These are phyloP conservation scores for Chrysoporthe cubensis DNA, from an alignment of 2,329 filamentous ascomycete genomes.

Conservation along the genomic window DNA sequence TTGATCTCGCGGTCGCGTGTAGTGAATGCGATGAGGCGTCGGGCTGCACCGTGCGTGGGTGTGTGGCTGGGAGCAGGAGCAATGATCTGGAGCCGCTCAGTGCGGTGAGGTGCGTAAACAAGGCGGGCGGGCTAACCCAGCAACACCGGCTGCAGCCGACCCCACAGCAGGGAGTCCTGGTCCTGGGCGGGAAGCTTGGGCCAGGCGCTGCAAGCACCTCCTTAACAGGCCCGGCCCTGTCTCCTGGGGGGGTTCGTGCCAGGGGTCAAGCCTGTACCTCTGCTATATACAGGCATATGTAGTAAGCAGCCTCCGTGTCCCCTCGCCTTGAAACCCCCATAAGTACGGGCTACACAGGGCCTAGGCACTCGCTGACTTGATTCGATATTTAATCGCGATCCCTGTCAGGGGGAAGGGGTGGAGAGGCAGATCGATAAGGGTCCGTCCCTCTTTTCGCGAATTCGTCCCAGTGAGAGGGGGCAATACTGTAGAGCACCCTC, in stretches of 20 bases:
- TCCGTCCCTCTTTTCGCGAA: slow-evolving; percentile 21
- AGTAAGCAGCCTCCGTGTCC: too few relatives aligned
- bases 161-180: slow-evolving; percentile 19
- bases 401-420: slow-evolving; percentile 25
- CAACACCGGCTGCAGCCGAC: slow-evolving; percentile 25
- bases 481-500: not conserved
- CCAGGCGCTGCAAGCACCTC: slow-evolving; percentile 13
- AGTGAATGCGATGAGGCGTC: not conserved
- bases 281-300: not conserved
- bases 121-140: slow-evolving; percentile 23
- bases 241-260: not conserved
- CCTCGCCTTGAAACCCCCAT: not conserved
- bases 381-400: slow-evolving; percentile 11
- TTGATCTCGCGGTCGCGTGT: not conserved
- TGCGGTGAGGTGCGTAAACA: slow-evolving; percentile 22
- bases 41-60: not conserved
- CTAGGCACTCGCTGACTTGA: slow-evolving; percentile 15
- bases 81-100: not conserved
- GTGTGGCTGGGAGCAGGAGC: slow-evolving; percentile 6
- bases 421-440: slow-evolving; percentile 26
- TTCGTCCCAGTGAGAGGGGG: slow-evolving; percentile 15
- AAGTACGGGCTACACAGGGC: not conserved
- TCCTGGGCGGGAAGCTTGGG: slow-evolving; percentile 16
- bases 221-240: not conserved
- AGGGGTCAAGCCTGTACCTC: not conserved